These are phyloP conservation scores for Piper longum DNA, from an alignment of 164 flowering plant species.

Conservation along the genomic window DNA sequence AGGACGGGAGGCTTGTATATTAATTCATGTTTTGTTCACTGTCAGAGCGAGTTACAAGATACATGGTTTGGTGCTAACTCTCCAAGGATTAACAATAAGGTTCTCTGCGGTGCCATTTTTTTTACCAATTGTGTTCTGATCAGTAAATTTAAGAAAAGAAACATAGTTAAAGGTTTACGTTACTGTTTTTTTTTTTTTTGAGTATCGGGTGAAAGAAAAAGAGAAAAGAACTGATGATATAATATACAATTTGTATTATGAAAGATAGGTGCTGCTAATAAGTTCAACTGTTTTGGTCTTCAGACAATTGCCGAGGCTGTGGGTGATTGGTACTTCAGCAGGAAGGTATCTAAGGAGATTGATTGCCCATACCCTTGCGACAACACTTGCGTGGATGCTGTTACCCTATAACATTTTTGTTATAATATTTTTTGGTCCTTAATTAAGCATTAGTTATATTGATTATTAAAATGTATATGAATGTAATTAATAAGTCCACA, in stretches of 20 bases:
- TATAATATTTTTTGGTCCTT: no score
- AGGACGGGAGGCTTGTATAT: slow-evolving; percentile 56
- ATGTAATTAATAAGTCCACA: no score
- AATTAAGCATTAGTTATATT: no score
- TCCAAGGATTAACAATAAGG: slow-evolving; percentile 74
- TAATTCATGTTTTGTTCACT: slow-evolving; percentile 92
- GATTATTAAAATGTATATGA: no score
- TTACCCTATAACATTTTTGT: not conserved
- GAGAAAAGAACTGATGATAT: no score
- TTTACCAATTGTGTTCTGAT: not conserved
- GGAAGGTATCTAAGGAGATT: slow-evolving; percentile 36
- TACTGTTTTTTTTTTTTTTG: no score
- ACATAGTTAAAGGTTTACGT: no score
- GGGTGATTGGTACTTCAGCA: slow-evolving; percentile 72
- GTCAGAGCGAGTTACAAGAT: slow-evolving; percentile 86
- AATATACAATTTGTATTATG: no score
- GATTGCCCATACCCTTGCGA: slow-evolving; percentile 86
- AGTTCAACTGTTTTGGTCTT: not conserved
- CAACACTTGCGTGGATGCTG: slow-evolving; percentile 15
- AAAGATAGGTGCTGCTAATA: not conserved
- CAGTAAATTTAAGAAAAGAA: not conserved
- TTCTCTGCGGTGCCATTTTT: slow-evolving; percentile 8
- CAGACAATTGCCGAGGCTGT: slow-evolving; percentile 84
- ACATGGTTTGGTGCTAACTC: slow-evolving; percentile 74
- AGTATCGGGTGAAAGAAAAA: no score